Percentiles rank a stretch among this genome's conserved stretches.
These are phyloP conservation scores for Rutstroemia sp. DNA, from an alignment of 2,329 filamentous ascomycete species.

Conservation along the genomic window DNA sequence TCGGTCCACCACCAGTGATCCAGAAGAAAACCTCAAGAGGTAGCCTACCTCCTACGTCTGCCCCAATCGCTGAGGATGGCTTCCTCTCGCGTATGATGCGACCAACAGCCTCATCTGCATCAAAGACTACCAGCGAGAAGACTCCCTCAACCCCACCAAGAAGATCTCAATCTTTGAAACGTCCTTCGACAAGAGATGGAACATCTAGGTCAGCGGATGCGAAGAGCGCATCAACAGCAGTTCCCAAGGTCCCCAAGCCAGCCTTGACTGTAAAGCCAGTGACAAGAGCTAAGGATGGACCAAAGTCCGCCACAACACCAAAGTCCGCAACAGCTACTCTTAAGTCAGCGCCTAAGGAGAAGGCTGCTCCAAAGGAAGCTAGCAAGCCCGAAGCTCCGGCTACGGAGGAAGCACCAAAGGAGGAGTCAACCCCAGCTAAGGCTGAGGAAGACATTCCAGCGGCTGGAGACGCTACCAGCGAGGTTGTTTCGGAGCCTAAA, in stretches of 20 bases:
- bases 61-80: slow-evolving; percentile 52
- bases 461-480: slow-evolving; percentile 11
- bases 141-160: slow-evolving; percentile 38
- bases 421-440: slow-evolving; percentile 18
- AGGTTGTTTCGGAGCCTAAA: slow-evolving; percentile 4
- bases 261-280: not conserved
- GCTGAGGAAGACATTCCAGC: slow-evolving; percentile 19
- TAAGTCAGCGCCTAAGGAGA: slow-evolving; percentile 8
- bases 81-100: slow-evolving; percentile 80
- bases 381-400: slow-evolving; percentile 3
- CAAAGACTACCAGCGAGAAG: slow-evolving; percentile 58
- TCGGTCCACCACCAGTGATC: slow-evolving; percentile 45
- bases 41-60: slow-evolving; percentile 42
- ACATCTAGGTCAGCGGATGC: slow-evolving; percentile 17
- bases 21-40: slow-evolving; percentile 46
- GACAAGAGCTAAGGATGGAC: not conserved
- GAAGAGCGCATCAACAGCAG: slow-evolving; percentile 8
- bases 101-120: slow-evolving; percentile 62
- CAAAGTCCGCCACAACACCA: slow-evolving; percentile 3
- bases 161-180: slow-evolving; percentile 20
- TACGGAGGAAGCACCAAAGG: slow-evolving; percentile 13
- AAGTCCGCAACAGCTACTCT: slow-evolving; percentile 6
- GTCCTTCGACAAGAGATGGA: slow-evolving; percentile 24
- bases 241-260: slow-evolving; percentile 8
- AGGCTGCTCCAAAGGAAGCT: slow-evolving; percentile 15